These are phyloP conservation scores for Monilinia fructicola DNA, from an alignment of 2,329 filamentous ascomycete species.

Conservation along the genomic window DNA sequence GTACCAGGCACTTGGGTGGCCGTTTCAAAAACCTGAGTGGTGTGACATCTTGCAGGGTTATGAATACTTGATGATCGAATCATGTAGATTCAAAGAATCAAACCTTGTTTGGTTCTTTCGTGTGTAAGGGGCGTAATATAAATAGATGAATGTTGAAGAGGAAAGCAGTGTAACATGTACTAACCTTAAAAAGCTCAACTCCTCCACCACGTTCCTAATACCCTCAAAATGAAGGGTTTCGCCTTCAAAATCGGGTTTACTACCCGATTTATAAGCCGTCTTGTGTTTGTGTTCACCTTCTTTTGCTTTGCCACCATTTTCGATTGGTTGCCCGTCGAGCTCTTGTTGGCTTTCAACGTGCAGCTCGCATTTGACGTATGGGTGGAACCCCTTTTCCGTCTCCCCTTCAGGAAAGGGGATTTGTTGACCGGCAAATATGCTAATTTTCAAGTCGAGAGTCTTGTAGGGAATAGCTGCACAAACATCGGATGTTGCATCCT, in stretches of 20 bases:
- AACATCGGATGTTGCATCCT: conserved; percentile 32
- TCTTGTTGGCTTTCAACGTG: conserved; percentile 67
- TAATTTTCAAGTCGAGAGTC: conserved; percentile 67
- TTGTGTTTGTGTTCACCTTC: conserved; percentile 59
- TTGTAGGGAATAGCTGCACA: conserved; percentile 43
- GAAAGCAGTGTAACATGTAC: conserved; percentile 38
- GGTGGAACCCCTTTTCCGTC: conserved; percentile 56
- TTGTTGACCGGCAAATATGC: conserved; percentile 73
- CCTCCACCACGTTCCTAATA: conserved; percentile 60
- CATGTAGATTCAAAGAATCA: not conserved
- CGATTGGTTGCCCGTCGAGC: conserved; percentile 38
- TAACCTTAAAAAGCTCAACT: conserved; percentile 72
- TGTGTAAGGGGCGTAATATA: conserved; percentile 4
- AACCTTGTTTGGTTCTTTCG: conserved; percentile 3
- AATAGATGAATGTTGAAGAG: conserved; percentile 18
- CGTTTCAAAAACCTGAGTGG: not conserved
- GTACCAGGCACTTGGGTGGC: conserved; percentile 12
- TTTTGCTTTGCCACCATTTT: conserved; percentile 52
- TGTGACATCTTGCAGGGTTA: not conserved
- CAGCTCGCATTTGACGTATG: conserved; percentile 75
- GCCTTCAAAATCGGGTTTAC: conserved; percentile 63
- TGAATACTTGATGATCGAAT: not conserved
- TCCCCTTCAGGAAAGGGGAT: conserved; percentile 64
- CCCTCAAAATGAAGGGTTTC: conserved; percentile 59
- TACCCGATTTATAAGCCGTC: conserved; percentile 55